These are phyloP conservation scores for Hemisphaericaspora nanyangensis DNA, from an alignment of 805 yeast species.

Conservation along the genomic window DNA sequence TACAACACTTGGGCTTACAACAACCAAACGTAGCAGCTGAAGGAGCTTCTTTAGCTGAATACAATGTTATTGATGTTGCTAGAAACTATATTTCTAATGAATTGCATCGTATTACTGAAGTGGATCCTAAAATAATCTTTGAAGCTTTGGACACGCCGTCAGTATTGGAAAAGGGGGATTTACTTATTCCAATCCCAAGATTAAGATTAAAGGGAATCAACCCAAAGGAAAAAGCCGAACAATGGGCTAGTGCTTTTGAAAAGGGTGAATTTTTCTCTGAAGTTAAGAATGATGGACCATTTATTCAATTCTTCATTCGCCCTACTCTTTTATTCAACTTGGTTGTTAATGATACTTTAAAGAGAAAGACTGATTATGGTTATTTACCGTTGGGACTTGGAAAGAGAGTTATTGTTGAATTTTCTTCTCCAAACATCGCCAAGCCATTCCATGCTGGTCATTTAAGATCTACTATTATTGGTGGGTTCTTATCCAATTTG, in stretches of 20 bases:
- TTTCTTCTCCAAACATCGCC: constrained; percentile 97
- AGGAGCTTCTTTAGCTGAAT: constrained; percentile 64
- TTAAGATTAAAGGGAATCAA: constrained; percentile 75
- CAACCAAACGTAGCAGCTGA: constrained; percentile 38
- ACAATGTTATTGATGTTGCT: constrained; percentile 80
- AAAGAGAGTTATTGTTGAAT: constrained; percentile 76
- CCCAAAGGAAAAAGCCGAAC: constrained; percentile 63
- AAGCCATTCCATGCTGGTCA: constrained; percentile 99
- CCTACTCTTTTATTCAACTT: constrained; percentile 61
- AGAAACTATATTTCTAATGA: constrained; percentile 86
- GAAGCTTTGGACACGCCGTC: constrained; percentile 87
- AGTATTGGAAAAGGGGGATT: constrained; percentile 87
- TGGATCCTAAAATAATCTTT: constrained; percentile 63
- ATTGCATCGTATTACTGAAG: constrained; percentile 68
- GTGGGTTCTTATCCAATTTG: constrained; percentile 88
- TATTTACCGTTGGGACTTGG: constrained; percentile 66
- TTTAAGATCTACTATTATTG: constrained; percentile 94
- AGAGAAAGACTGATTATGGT: constrained; percentile 64
- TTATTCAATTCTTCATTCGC: constrained; percentile 82
- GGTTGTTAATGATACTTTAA: constrained; percentile 67
- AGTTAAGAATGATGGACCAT: constrained; percentile 84
- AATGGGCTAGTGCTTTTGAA: constrained; percentile 78
- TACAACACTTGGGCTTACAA: constrained; percentile 32
- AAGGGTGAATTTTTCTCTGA: constrained; percentile 62
- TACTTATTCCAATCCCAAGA: constrained; percentile 89